Conservation (phyloP, 2,329 filamentous ascomycete species). For the Trichoderma koningiopsis region DNA sequence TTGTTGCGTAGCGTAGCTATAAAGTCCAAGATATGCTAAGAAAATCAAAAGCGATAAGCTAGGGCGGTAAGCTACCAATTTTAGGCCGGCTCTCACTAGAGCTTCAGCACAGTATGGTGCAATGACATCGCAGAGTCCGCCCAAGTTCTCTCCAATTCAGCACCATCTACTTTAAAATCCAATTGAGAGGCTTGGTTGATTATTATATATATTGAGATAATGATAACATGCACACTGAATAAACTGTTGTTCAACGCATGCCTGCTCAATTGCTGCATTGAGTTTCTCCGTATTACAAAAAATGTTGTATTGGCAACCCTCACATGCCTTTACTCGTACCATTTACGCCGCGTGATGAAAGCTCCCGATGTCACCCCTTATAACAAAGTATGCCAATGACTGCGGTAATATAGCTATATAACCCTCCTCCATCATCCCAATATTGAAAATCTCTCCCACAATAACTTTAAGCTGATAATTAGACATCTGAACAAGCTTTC, state of each 20-base stretch:
- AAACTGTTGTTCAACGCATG: not conserved
- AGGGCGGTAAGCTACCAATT: not conserved
- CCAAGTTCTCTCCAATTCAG: not conserved
- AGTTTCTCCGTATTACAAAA: too few species aligned
- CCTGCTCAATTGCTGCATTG: not conserved
- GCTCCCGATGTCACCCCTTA: too few species aligned
- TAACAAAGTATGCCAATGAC: not conserved
- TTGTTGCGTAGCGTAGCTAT: not conserved
- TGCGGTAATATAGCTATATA: too few species aligned
- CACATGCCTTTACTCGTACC: too few species aligned
- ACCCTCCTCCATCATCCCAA: too few species aligned
- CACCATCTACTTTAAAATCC: not conserved
- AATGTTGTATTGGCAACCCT: too few species aligned
- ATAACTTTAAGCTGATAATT: not conserved
- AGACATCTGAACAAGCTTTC: not conserved
- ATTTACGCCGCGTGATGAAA: too few species aligned
- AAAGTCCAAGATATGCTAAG: not conserved
- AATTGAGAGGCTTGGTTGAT: too few species aligned
- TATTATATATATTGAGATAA: too few species aligned
- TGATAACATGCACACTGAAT: accelerated
- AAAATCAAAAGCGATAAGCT: conserved; percentile 2
- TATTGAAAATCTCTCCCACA: not conserved
- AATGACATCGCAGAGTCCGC: not conserved
- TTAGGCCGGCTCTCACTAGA: not conserved
- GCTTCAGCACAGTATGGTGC: not conserved